Evolutionary conservation across 176 grass and related monocot genomes (phyloP).

Genomic region (Saccharum spontaneum): DNA sequence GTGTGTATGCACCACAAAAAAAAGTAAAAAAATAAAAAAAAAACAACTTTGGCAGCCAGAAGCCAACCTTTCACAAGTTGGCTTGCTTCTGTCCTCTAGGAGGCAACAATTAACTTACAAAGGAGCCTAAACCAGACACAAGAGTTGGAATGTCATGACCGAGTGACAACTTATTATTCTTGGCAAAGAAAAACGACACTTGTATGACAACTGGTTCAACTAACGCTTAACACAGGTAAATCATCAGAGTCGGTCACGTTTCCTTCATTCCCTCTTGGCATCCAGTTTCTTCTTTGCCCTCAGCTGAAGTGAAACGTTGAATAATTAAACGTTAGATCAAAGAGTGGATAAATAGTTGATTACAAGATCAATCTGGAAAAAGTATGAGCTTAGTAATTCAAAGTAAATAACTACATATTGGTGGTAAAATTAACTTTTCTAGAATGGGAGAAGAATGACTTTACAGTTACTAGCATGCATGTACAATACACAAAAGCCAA

Average conservation of each 20-base stretch:
- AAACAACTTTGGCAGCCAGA: background rate
- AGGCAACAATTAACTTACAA: background rate
- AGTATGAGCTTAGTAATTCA: background rate
- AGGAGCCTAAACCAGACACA: background rate
- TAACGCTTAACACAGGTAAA: background rate
- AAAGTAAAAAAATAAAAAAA: no score
- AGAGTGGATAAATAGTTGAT: background rate
- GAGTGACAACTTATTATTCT: background rate
- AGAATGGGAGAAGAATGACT: no score
- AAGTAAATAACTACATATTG: background rate
- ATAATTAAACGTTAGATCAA: background rate
- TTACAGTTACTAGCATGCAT: no score
- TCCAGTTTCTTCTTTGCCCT: constrained; percentile 1
- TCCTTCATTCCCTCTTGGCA: background rate
- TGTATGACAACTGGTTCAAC: background rate
- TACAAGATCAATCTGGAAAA: background rate
- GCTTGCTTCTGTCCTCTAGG: no score
- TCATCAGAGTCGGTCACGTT: background rate
- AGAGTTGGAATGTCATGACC: background rate
- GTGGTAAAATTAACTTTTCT: no score
- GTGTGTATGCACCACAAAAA: no score
- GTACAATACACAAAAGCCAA: no score
- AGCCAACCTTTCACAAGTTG: background rate
- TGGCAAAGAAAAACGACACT: background rate
- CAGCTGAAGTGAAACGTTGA: background rate